These are phyloP conservation scores for Raffaelea deltoideospora DNA, from an alignment of 2,329 filamentous ascomycete genomes.

Conservation along the genomic window DNA sequence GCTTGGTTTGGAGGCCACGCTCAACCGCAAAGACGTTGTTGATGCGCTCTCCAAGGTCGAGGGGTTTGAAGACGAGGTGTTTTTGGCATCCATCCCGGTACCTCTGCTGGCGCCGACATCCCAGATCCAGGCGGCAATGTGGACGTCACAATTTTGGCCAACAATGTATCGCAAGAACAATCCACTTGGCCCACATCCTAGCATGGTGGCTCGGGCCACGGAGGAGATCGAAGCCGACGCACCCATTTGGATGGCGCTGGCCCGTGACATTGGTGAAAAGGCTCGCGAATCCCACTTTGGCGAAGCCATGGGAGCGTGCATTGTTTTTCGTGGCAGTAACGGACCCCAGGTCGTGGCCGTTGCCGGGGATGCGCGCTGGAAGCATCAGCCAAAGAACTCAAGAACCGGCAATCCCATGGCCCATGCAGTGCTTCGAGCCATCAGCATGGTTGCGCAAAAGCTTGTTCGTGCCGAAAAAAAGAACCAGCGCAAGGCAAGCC, in stretches of 20 bases:
- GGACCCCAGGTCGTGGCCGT: conserved; percentile 48
- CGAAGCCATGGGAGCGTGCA: conserved; percentile 57
- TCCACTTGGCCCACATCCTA: conserved; percentile 70
- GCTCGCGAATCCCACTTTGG: conserved; percentile 44
- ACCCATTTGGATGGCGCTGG: conserved; percentile 51
- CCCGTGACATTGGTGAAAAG: conserved; percentile 46
- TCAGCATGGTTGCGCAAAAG: conserved; percentile 67
- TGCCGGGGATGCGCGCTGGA: conserved; percentile 63
- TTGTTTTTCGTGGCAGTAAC: conserved; percentile 47
- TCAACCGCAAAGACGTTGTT: conserved; percentile 38
- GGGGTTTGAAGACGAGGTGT: conserved; percentile 33
- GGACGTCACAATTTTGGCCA: conserved; percentile 69
- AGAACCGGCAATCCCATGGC: conserved; percentile 57
- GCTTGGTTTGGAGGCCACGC: conserved; percentile 32
- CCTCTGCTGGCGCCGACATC: conserved; percentile 63
- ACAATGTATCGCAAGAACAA: conserved; percentile 78
- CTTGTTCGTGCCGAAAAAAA: conserved; percentile 40
- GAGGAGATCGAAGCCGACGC: conserved; percentile 51
- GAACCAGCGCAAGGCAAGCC: conserved; percentile 9
- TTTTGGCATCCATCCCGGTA: conserved; percentile 49
- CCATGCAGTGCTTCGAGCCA: conserved; percentile 62
- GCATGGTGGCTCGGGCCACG: conserved; percentile 54
- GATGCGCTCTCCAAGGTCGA: conserved; percentile 31
- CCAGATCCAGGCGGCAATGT: conserved; percentile 56
- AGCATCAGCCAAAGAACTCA: conserved; percentile 30